Evolutionary conservation across 306 rosid species (phyloP), one percentile per base, ranked within the genome.

Genomic region (Begonia loranthoides): DNA sequence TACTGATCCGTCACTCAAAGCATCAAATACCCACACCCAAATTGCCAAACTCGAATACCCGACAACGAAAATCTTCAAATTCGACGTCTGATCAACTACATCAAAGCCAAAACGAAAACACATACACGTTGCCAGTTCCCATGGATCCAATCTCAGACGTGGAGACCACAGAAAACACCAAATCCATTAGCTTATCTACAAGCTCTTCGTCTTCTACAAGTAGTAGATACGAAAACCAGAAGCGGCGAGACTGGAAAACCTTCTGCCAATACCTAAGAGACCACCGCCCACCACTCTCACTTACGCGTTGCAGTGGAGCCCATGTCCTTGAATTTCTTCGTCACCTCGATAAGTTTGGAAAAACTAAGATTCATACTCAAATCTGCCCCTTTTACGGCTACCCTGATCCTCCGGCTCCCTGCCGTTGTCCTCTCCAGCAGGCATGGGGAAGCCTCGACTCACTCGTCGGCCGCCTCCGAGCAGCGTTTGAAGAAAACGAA

Each of bases 381-480:
- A 78, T 87, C 60, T 83, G 96, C 68, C 96, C 96, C 2, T 87
- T 87, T 17, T 83, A 73, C 43, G 94, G 96, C 0, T 94, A 87
- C 28, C 94, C 92, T 0, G 78, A 78, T 57, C 96, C 96, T 0
- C 96, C 96, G 3, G 96, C 87, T 0, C 94, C 96, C 19, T 87
- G 96, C 58, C 92, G 84, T 17, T 87, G 94, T 52, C 96, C 96
- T 1, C 87, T 87, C 3, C 61, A 85, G 14, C 96, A 87, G 56
- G 96, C 96, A 0, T 87, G 96, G 96, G 94, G 96, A 0, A 83
- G 96, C 59, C 84, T 87, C 12, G 96, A 87, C 6, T 94, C 96
- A 2, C 87, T 87, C 24, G 82, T 87, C 50, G 96, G 96, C 1
- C 87, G 96, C 11, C 72, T 87, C 10, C 67, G 96, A 4, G 96